Evolutionary conservation across 2,329 filamentous ascomycete genomes (phyloP).

Genomic region (Sporothrix brunneoviolacea): DNA sequence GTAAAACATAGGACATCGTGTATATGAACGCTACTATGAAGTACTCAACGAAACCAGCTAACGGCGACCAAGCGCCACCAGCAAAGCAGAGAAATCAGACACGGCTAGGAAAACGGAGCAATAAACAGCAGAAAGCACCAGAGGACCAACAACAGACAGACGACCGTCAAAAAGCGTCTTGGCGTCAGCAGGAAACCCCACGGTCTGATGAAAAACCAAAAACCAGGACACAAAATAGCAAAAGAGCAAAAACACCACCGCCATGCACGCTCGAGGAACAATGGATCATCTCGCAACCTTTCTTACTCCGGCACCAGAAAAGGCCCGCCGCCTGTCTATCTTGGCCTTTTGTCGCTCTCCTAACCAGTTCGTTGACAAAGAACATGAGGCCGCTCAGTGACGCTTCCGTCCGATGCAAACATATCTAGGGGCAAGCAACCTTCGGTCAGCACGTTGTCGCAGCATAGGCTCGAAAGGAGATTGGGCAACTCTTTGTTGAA

Average conservation of each 20-base stretch:
- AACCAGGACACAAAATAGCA: not conserved
- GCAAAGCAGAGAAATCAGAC: not conserved
- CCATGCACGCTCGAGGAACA: conserved; percentile 6
- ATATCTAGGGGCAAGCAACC: conserved; percentile 36
- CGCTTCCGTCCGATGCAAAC: conserved; percentile 58
- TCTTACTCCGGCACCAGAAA: not conserved
- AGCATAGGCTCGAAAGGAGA: too few relatives aligned
- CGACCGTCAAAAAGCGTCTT: too few relatives aligned
- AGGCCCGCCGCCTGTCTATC: not conserved
- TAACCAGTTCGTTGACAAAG: not conserved
- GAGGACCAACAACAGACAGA: too few relatives aligned
- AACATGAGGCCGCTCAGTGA: conserved; percentile 17
- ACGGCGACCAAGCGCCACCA: not conserved
- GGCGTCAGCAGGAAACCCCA: too few relatives aligned
- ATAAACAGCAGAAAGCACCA: too few relatives aligned
- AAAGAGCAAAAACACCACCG: not conserved
- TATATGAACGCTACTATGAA: not conserved
- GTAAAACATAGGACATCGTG: not conserved
- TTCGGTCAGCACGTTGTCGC: not conserved
- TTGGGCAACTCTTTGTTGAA: too few relatives aligned
- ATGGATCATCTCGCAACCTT: not conserved
- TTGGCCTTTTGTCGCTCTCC: not conserved
- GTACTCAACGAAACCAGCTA: not conserved
- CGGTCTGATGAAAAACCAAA: too few relatives aligned
- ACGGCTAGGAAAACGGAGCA: too few relatives aligned